A percentile compares a stretch with the other conserved stretches of the same genome.
These are phyloP conservation scores for Solanum hybrid DNA, from an alignment of 305 asterid genomes.

Conservation along the genomic window DNA sequence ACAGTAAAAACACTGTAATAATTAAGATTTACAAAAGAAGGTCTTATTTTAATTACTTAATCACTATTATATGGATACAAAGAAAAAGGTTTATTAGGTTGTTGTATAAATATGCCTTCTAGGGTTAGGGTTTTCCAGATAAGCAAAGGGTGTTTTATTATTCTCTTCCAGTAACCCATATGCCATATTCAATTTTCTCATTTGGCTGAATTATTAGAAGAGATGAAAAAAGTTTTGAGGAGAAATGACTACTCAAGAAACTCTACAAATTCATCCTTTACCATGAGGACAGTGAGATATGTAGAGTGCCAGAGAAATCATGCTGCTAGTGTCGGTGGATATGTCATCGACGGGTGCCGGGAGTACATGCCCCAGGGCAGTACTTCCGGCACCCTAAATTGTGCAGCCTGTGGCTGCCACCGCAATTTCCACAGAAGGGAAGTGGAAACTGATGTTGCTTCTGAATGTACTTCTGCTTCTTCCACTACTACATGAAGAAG, in stretches of 20 bases:
- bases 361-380: conserved; percentile 61
- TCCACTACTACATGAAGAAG: conserved; percentile 6
- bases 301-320: conserved; percentile 78
- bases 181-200: neutral
- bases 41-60: neutral
- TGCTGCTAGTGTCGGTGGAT: conserved; percentile 71
- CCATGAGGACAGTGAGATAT: conserved; percentile 37
- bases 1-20: neutral
- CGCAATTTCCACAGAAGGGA: conserved; percentile 65
- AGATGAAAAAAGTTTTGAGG: conserved; percentile 53
- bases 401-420: conserved; percentile 96
- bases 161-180: neutral
- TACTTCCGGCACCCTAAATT: conserved; percentile 42
- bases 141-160: neutral
- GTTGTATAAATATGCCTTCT: conserved; percentile 44
- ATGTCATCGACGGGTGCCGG: conserved; percentile 83
- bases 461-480: conserved; percentile 20
- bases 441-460: conserved; percentile 34
- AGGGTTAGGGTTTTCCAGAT: conserved; percentile 74
- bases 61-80: neutral
- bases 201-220: neutral
- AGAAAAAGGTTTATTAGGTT: neutral
- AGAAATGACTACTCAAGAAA: conserved; percentile 22
- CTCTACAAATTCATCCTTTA: conserved; percentile 29
- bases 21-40: neutral